Base-by-base conservation (phyloP, 441 rosid genomes). In the Gossypium gossypioides region DNA sequence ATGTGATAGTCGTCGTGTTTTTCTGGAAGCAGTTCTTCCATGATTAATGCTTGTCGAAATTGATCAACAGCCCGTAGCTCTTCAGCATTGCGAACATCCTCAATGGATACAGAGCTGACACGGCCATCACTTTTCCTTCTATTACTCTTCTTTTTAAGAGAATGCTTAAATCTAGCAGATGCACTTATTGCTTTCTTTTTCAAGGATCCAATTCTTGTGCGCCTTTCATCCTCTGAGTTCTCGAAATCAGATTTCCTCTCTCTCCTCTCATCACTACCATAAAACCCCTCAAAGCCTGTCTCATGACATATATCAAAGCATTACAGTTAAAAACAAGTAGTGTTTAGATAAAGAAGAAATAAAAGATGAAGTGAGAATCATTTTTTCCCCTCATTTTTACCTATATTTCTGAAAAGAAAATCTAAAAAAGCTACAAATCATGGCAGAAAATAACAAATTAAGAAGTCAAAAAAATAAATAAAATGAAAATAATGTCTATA, bases 221-320 rank as follows among this genome's bases (percentile, higher is more conserved):
- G 86, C 88, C 99, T 89, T 84, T 95, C 99, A 70, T 95, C 99
- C 84, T 95, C 99, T 0, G 99, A 96, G 85, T 89, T 91, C 82
- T 96, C 99, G 69, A 96, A 91, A 81, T 95, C 99, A 6, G 97
- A 91, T 55, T 82, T 93, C 82, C 98, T 82, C 75, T 96, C 98
- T 76, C 93, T 92, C 82, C 87, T 93, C 85, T 92, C 99, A 74
- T 96, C 98, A 73, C 92, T 87, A 40, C 98, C 93, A 3, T 86
- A 86, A 42, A 84, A 74, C 29, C 65, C 65, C 19, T 95, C 98
- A 84, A 96, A 89, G 77, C 98, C 97, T 93, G 85, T 79, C 3
- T 52, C 25, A 70, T 7, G 48, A 22, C 63, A 65, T 61, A 48
- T 63, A 61, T 22, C 16, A 55, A 9, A 68, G 40, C 10, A 67